Conservation (phyloP, 164 flowering plant species). For the Tinospora cordifolia region DNA sequence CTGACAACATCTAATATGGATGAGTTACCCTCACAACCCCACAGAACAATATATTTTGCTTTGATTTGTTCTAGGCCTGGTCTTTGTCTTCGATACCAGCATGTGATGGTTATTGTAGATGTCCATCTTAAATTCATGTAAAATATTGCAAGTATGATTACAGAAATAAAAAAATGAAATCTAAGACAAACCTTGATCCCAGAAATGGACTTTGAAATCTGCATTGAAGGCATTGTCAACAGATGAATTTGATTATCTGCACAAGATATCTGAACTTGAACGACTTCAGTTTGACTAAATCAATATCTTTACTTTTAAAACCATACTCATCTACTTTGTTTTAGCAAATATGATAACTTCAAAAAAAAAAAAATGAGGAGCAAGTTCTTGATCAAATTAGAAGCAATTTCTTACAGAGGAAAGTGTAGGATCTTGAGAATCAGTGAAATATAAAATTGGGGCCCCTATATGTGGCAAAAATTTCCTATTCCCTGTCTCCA, state of each 20-base stretch:
- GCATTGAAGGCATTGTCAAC: slow-evolving; percentile 82
- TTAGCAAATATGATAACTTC: background rate
- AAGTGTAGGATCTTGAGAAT: slow-evolving; percentile 73
- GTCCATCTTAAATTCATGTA: background rate
- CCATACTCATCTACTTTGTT: background rate
- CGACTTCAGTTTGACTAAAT: slow-evolving; percentile 7
- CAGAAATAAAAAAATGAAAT: background rate
- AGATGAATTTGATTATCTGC: slow-evolving; percentile 90
- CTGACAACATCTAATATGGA: too few species aligned
- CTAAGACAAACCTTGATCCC: slow-evolving; percentile 85
- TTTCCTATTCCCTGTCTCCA: slow-evolving; percentile 82
- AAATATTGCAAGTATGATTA: background rate
- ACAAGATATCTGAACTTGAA: slow-evolving; percentile 62
- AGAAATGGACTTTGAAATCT: slow-evolving; percentile 58
- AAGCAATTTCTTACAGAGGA: slow-evolving; percentile 53
- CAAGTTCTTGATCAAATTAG: background rate
- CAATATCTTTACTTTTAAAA: background rate
- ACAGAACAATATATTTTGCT: background rate
- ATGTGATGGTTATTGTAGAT: background rate
- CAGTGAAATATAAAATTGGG: slow-evolving; percentile 55
- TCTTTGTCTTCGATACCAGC: too few species aligned
- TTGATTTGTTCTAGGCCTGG: background rate
- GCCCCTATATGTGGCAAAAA: slow-evolving; percentile 85
- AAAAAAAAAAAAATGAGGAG: background rate
- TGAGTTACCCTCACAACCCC: too few species aligned